phyloP scores from a whole-genome alignment of 2,329 filamentous ascomycete species.

The Neofusicoccum ribis region DNA sequence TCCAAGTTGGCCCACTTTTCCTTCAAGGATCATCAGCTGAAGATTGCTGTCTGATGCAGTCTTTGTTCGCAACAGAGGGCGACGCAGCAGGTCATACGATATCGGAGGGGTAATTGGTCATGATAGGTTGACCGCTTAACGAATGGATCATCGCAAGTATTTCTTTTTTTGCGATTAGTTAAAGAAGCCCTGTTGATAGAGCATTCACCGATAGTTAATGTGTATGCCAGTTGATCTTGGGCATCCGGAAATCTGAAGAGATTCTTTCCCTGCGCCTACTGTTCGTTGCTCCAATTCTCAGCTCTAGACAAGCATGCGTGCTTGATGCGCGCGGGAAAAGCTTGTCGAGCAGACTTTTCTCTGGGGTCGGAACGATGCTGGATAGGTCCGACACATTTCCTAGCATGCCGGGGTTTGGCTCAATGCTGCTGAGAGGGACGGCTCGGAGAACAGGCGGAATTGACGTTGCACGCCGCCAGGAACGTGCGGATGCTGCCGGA shows the following conservation, averaged over 20 bases:
- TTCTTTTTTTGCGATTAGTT: neutral
- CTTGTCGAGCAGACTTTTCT: neutral
- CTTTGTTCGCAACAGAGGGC: too few relatives aligned
- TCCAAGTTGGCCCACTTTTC: too few relatives aligned
- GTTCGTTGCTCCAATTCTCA: too few relatives aligned
- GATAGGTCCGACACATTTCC: neutral
- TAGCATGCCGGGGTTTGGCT: neutral
- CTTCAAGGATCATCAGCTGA: too few relatives aligned
- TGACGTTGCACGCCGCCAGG: neutral
- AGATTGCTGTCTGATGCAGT: too few relatives aligned
- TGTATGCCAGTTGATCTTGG: neutral
- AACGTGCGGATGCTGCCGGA: slow-evolving; percentile 1
- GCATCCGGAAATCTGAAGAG: neutral
- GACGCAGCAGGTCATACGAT: neutral
- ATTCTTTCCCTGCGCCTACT: too few relatives aligned
- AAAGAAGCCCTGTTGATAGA: neutral
- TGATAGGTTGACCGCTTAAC: neutral
- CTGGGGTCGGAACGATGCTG: neutral
- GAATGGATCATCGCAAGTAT: neutral
- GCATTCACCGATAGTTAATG: neutral
- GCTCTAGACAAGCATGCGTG: neutral
- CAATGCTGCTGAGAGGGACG: neutral
- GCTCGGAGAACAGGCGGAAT: neutral
- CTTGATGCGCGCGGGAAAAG: neutral
- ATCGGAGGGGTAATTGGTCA: neutral